These are phyloP conservation scores for Hirschioporus abietinus DNA, from an alignment of 768 basidiomycete species.

Conservation along the genomic window DNA sequence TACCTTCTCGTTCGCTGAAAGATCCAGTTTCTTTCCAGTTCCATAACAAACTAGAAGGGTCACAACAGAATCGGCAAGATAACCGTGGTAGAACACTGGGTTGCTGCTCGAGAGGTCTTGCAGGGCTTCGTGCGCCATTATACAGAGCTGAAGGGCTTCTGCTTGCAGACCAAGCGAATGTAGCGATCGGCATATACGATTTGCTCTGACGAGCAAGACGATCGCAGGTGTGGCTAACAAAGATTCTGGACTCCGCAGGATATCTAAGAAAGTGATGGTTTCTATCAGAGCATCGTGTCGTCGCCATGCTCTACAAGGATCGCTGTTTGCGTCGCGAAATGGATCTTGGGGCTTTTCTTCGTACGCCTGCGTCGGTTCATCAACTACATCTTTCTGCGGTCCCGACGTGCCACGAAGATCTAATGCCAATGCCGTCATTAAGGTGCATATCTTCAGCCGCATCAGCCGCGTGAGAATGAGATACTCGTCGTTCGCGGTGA, in stretches of 20 bases:
- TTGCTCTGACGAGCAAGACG: background rate
- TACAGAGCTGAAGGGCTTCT: background rate
- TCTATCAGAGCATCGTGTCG: background rate
- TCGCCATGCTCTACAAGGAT: background rate
- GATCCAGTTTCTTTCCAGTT: too few relatives aligned
- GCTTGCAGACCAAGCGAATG: background rate
- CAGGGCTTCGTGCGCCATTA: background rate
- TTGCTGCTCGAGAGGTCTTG: background rate
- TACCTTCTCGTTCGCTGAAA: conserved; percentile 4
- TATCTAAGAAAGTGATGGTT: background rate
- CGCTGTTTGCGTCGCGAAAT: background rate
- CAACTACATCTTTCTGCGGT: background rate
- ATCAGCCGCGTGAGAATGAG: background rate
- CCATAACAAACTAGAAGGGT: background rate
- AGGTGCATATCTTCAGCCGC: background rate
- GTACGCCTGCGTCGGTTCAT: background rate
- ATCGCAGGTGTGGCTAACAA: background rate
- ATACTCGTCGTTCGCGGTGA: background rate
- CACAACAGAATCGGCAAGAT: background rate
- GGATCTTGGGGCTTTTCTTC: background rate
- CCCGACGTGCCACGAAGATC: too few relatives aligned
- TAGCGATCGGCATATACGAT: background rate
- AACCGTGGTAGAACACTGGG: background rate
- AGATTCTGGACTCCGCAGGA: background rate
- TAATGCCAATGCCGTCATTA: background rate